Evolutionary conservation across 257 asterid genomes (phyloP).

Genomic region (Nicotiana obtusifolia): DNA sequence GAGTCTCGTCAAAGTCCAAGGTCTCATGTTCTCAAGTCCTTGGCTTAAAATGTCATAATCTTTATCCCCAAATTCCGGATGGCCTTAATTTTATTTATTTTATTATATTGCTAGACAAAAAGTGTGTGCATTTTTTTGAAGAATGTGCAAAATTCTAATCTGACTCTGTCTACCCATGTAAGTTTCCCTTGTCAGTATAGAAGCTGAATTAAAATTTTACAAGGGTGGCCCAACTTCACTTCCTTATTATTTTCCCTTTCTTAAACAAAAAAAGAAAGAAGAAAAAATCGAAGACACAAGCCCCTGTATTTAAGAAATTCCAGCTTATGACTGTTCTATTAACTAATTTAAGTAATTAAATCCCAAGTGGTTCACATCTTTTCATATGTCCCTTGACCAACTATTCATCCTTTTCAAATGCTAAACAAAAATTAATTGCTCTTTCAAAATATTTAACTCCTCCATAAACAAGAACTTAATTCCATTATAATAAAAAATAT

Average conservation of each 20-base stretch:
- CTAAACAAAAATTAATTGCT: neutral
- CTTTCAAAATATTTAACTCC: neutral
- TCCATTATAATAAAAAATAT: too few species aligned
- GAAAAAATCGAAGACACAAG: neutral
- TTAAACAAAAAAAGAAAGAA: neutral
- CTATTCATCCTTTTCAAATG: slow-evolving; percentile 20
- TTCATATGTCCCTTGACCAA: slow-evolving; percentile 32
- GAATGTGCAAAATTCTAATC: slow-evolving; percentile 63
- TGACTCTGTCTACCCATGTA: slow-evolving; percentile 29
- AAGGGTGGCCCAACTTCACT: slow-evolving; percentile 2
- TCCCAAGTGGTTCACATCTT: slow-evolving; percentile 30
- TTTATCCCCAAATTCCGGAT: slow-evolving; percentile 61
- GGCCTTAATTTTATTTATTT: slow-evolving; percentile 38
- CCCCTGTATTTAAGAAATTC: neutral
- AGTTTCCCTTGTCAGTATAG: slow-evolving; percentile 26
- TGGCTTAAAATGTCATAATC: slow-evolving; percentile 32
- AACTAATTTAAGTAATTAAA: neutral
- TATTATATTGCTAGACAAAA: slow-evolving; percentile 16
- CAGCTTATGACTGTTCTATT: neutral
- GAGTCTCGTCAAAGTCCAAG: slow-evolving; percentile 37
- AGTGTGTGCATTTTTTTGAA: slow-evolving; percentile 50
- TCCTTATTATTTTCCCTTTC: neutral
- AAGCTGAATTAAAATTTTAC: neutral
- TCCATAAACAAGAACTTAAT: neutral
- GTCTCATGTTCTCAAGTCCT: slow-evolving; percentile 19